Base-by-base conservation (phyloP, 2,329 filamentous ascomycete species). In the Fusarium drepaniforme region DNA sequence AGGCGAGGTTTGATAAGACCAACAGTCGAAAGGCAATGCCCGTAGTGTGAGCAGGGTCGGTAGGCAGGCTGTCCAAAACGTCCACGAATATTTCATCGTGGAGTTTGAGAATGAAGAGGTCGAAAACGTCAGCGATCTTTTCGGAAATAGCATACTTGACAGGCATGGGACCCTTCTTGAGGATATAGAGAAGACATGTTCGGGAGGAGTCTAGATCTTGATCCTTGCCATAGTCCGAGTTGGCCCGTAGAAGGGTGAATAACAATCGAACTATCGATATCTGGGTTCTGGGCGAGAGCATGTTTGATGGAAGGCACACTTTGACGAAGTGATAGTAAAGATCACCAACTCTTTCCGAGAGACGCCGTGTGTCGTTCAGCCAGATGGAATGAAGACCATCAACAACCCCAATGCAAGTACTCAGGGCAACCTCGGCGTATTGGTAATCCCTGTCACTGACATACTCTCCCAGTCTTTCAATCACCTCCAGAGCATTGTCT, bases 71-170 rank as follows among this genome's bases (percentile, higher is more conserved):
- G 21, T 90, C 87, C n/a, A 97, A 85, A 15, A 99, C 89, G 79
- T 98, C 95, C 40, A 95, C 88, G 73, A 98, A 95, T 16, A 98
- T 90, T 8, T 91, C 90, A 67, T 97, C 94, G 77, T 99, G 97
- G 56, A 93, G 88, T 75, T 93, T 93, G 2, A 98, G 87, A n/a
- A 96, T 88, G 79, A 94, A 98, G 2, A 94, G 88, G 15, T 91
- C 89, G 81, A 99, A 99, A 30, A 99, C 87, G 8, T 87, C 86
- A 1, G 94, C 90, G 21, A 98, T 85, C 4, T 89, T 88, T 66
- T 90, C 86, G 0, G 93, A 92, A 64, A 98, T 90, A 69, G 89
- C 90, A 78, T 93, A 95, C 78, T 97, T 97, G 57, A 97, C 92
- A 13, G 87, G 82, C 78, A 96, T 90, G 64, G 90, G 87, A 1